These are phyloP conservation scores for Solanum tarapatanum DNA, from an alignment of 257 asterid species.

Conservation along the genomic window DNA sequence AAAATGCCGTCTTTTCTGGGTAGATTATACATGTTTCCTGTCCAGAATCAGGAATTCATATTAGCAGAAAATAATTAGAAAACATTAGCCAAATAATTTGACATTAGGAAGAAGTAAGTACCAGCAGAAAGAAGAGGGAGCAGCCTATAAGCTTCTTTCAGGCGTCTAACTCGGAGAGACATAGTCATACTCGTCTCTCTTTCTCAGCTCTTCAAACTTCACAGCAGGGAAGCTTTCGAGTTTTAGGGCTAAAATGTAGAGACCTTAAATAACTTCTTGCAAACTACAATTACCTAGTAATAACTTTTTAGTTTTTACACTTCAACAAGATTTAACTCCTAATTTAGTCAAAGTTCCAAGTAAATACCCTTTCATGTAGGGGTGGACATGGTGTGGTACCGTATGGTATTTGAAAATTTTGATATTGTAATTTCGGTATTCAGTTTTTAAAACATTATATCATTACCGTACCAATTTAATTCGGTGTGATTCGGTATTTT, in stretches of 20 bases:
- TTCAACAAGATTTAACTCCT: not conserved
- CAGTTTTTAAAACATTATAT: no score
- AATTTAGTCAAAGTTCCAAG: no score
- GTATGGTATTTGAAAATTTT: no score
- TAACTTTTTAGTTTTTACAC: not conserved
- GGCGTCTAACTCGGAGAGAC: conserved; percentile 36
- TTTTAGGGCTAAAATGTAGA: not conserved
- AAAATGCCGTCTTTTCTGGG: conserved; percentile 11
- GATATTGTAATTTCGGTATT: no score
- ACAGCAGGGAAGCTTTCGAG: not conserved
- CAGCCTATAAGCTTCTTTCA: conserved; percentile 17
- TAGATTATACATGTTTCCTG: conserved; percentile 12
- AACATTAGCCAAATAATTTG: not conserved
- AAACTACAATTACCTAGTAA: no score
- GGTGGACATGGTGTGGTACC: no score
- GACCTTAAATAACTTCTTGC: not conserved
- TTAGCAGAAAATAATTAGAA: not conserved
- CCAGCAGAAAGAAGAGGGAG: conserved; percentile 36
- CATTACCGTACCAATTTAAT: no score
- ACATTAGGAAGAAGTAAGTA: not conserved
- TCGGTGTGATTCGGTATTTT: no score
- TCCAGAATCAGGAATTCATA: not conserved
- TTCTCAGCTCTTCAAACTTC: not conserved
- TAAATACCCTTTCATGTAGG: no score
- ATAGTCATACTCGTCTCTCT: conserved; percentile 1